These are phyloP conservation scores for Nicotiana sylvestris DNA, from an alignment of 257 asterid species.

Conservation along the genomic window DNA sequence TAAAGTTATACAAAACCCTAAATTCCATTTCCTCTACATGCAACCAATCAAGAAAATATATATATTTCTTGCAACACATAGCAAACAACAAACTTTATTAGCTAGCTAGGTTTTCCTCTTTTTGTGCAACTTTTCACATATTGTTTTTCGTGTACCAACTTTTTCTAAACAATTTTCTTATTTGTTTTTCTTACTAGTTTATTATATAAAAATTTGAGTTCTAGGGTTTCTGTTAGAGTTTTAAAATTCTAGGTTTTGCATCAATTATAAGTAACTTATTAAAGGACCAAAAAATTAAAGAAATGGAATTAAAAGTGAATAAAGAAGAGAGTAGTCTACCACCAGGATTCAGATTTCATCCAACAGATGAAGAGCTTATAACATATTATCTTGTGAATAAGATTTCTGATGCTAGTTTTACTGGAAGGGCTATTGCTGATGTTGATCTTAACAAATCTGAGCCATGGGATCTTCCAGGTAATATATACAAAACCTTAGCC, in stretches of 20 bases:
- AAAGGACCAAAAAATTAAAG: not conserved
- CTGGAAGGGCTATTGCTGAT: constrained; percentile 75
- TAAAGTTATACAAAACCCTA: not conserved
- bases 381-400: constrained; percentile 71
- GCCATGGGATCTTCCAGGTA: constrained; percentile 99
- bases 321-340: constrained; percentile 61
- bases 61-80: not conserved
- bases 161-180: not conserved
- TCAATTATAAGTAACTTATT: not conserved
- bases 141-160: not conserved
- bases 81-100: constrained; percentile 7
- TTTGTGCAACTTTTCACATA: not conserved
- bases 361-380: constrained; percentile 85
- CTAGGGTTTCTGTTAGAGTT: constrained; percentile 36
- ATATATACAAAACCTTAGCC: too few relatives aligned
- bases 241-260: constrained; percentile 14
- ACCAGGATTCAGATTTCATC: constrained; percentile 90
- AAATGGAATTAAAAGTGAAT: constrained; percentile 45
- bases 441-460: constrained; percentile 94
- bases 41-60: constrained; percentile 20
- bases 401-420: constrained; percentile 65
- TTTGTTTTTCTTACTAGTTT: not conserved
- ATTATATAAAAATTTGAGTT: not conserved
- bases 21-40: constrained; percentile 5
- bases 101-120: not conserved